These are phyloP conservation scores for Ogataea trehaloabstinens DNA, from an alignment of 805 yeast species.

Conservation along the genomic window DNA sequence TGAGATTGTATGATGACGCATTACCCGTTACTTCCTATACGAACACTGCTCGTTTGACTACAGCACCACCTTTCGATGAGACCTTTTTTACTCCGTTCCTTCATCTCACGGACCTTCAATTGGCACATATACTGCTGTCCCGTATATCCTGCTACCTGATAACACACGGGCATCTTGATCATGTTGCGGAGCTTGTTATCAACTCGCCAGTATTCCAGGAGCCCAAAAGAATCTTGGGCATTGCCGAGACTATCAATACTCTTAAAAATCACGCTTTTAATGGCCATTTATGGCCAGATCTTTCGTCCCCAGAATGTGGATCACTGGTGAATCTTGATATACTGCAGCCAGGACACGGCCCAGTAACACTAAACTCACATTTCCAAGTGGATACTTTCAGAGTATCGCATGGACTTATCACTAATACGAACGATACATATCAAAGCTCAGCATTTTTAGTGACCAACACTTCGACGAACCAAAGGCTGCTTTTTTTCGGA, in stretches of 20 bases:
- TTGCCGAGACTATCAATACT: slow-evolving; percentile 48
- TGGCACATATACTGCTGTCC: slow-evolving; percentile 29
- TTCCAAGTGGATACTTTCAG: slow-evolving; percentile 42
- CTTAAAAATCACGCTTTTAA: slow-evolving; percentile 63
- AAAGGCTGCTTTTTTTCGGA: slow-evolving; percentile 66
- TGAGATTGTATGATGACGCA: slow-evolving; percentile 19
- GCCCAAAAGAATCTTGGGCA: slow-evolving; percentile 51
- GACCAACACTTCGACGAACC: slow-evolving; percentile 24
- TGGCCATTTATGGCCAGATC: slow-evolving; percentile 77
- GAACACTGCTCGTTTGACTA: slow-evolving; percentile 3
- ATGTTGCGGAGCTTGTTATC: slow-evolving; percentile 62
- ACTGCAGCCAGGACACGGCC: neutral
- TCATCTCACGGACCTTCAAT: slow-evolving; percentile 9
- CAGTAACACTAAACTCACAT: slow-evolving; percentile 28
- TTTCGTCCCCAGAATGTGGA: slow-evolving; percentile 35
- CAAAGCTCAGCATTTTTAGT: slow-evolving; percentile 63
- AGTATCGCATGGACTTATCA: slow-evolving; percentile 35
- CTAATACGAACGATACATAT: slow-evolving; percentile 23
- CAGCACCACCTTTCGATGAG: slow-evolving; percentile 8
- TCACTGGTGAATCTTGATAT: slow-evolving; percentile 22
- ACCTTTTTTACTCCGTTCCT: slow-evolving; percentile 4
- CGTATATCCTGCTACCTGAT: slow-evolving; percentile 48
- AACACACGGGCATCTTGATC: slow-evolving; percentile 87
- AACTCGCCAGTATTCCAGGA: slow-evolving; percentile 59
- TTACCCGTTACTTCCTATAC: slow-evolving; percentile 8